phyloP scores from a whole-genome alignment of 805 yeast species.

The Priceomyces melissophilus region DNA sequence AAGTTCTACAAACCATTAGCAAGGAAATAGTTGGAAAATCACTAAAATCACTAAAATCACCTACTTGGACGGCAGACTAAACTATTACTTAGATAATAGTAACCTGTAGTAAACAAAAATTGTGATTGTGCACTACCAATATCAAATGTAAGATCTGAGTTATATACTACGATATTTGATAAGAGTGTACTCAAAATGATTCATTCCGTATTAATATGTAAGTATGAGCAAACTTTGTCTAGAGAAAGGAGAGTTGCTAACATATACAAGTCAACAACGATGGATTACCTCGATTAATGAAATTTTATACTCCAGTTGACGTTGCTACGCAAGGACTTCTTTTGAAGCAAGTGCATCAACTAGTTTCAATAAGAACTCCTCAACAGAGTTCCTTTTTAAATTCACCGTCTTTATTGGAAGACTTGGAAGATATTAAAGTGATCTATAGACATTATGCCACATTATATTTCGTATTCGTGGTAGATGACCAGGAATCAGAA shows the following conservation, averaged over 20 bases:
- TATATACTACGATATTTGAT: not conserved
- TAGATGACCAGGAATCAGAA: conserved; percentile 94
- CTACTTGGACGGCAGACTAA: no score
- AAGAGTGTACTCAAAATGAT: conserved; percentile 52
- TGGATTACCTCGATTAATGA: conserved; percentile 84
- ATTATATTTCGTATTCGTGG: conserved; percentile 90
- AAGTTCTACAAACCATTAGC: no score
- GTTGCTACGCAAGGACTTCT: conserved; percentile 76
- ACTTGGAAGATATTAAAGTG: conserved; percentile 74
- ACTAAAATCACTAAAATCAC: no score
- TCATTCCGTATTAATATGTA: conserved; percentile 80
- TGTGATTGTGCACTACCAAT: no score
- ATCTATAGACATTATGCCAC: conserved; percentile 95
- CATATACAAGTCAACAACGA: conserved; percentile 68
- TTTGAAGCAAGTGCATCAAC: conserved; percentile 75
- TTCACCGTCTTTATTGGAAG: conserved; percentile 76
- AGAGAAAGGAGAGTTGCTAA: conserved; percentile 15
- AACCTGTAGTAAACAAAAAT: no score
- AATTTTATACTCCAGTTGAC: conserved; percentile 90
- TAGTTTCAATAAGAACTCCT: conserved; percentile 67
- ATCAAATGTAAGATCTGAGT: no score
- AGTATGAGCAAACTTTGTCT: conserved; percentile 1
- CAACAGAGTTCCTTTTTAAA: conserved; percentile 86
- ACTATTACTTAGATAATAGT: no score
- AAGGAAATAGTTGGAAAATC: no score